Base-by-base conservation (phyloP, 768 basidiomycete species). In the Trametes sanguinea region DNA sequence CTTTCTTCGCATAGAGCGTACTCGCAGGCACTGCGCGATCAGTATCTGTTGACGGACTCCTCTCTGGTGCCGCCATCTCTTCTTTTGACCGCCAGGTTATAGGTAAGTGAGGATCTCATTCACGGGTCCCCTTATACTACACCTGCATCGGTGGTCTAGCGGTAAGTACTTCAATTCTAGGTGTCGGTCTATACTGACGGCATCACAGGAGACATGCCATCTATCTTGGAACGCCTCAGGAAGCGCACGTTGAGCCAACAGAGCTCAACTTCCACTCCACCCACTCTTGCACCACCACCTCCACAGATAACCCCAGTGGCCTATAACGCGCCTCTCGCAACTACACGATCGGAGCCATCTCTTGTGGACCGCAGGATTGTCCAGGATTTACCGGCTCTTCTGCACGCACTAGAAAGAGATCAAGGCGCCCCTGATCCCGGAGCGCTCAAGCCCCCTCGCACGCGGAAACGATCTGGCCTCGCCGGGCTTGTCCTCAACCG, bases 141-240 rank as follows among this genome's bases (percentile, higher is more conserved):
- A 39, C 39, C 39, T 39, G 39, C 39, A 39, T 39, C 22, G 22
- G 22, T 22, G 22, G 22, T 22, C 22, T 22, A 22, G 22, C 22
- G 22, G 22, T 22, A 22, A 22, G 22, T 22, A 22, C 22, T 22
- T 22, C 22, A 22, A 22, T 22, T 22, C 22, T 22, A 22, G 37
- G 10, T n/a, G 22, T 53, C 16, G 27, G 2, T n/a, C 4, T 30
- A 50, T 29, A 17, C 22, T 22, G 22, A 22, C 22, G 22, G 22
- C 22, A 22, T 22, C 8, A 17, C 22, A 27, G 16, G 17, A 17
- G 44, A 60, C 7, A 72, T 72, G 71, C 61, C 67, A 16, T 71
- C 71, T 8, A 60, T 72, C 6, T 59, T 72, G 11, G 64, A 65
- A 50, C 71, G 71, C 33, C 64, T 72, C 8, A 64, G 69, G 16